Conservation (phyloP, 2,329 filamentous ascomycete genomes). For the Microdochium bolleyi region DNA sequence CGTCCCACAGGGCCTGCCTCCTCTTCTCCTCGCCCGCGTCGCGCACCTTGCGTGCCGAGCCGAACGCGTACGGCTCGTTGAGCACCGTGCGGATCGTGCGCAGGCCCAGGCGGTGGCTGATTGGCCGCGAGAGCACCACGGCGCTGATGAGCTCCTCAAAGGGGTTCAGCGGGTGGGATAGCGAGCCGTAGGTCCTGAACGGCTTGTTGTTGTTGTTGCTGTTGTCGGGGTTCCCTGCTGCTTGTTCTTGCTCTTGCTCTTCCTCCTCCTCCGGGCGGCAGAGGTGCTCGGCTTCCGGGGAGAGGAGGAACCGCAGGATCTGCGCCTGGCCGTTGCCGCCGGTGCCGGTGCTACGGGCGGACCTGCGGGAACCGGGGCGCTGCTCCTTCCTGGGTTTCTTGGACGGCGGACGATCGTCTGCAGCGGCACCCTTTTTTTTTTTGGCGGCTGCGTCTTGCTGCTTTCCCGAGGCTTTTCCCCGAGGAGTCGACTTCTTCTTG, state of each 20-base stretch:
- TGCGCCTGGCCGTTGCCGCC: background rate
- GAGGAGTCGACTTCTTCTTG: background rate
- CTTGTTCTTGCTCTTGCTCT: no score
- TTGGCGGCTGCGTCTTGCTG: background rate
- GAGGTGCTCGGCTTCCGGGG: background rate
- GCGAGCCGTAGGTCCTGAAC: background rate
- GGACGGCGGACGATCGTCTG: background rate
- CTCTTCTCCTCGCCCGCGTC: constrained; percentile 26
- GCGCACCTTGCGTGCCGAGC: constrained; percentile 10
- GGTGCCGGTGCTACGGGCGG: background rate
- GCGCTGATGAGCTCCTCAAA: constrained; percentile 36
- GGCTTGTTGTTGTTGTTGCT: background rate
- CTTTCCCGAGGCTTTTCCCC: background rate
- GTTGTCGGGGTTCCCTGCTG: background rate
- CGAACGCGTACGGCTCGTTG: constrained; percentile 27
- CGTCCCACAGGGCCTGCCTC: constrained; percentile 28
- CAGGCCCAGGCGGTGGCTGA: constrained; percentile 32
- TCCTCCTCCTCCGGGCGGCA: background rate
- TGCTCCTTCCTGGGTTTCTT: background rate
- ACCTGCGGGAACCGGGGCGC: background rate
- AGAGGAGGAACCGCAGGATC: background rate
- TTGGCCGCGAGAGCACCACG: constrained; percentile 32
- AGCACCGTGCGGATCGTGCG: constrained; percentile 32
- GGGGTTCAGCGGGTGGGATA: constrained; percentile 17
- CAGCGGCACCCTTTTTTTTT: background rate